Percentiles rank a stretch among this genome's conserved stretches.
Evolutionary conservation across 2,329 filamentous ascomycete genomes (phyloP).

Genomic region (Colletotrichum graminicola): DNA sequence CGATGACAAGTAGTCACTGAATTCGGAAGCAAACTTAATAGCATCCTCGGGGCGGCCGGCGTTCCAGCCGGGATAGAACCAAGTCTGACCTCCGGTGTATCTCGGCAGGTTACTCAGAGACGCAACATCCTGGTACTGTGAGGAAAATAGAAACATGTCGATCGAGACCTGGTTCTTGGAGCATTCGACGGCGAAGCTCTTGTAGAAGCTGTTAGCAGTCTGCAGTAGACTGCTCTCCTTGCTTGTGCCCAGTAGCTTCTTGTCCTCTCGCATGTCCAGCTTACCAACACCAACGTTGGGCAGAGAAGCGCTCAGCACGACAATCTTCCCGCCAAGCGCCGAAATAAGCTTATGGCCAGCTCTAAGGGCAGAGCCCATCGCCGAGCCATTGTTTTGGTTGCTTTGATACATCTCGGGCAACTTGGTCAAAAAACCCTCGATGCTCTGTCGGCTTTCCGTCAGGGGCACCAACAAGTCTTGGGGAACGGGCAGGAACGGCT

Average conservation of each 20-base stretch:
- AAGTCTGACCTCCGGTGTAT: constrained; percentile 97
- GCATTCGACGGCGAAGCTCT: constrained; percentile 98
- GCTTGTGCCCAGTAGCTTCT: constrained; percentile 92
- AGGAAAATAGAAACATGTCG: constrained; percentile 97
- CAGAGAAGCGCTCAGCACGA: constrained; percentile 88
- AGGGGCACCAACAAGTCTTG: constrained; percentile 91
- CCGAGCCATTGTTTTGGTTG: constrained; percentile 89
- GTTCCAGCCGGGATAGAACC: constrained; percentile 99
- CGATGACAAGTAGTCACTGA: constrained; percentile 95
- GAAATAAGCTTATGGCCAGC: constrained; percentile 97
- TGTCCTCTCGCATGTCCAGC: constrained; percentile 94
- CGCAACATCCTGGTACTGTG: constrained; percentile 96
- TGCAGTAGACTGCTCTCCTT: constrained; percentile 91
- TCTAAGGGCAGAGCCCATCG: constrained; percentile 92
- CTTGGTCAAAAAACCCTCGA: constrained; percentile 91
- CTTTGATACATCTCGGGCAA: constrained; percentile 97
- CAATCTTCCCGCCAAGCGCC: constrained; percentile 93
- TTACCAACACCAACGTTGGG: constrained; percentile 92
- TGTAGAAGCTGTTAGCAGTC: constrained; percentile 96
- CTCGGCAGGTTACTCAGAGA: constrained; percentile 94
- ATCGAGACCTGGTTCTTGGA: constrained; percentile 99
- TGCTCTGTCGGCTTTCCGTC: constrained; percentile 88
- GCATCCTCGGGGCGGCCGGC: constrained; percentile 93
- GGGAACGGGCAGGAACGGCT: constrained; percentile 95
- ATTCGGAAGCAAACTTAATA: constrained; percentile 97